Evolutionary conservation across 148 eudicot species (phyloP).

Genomic region (Vaccinium darrowii): DNA sequence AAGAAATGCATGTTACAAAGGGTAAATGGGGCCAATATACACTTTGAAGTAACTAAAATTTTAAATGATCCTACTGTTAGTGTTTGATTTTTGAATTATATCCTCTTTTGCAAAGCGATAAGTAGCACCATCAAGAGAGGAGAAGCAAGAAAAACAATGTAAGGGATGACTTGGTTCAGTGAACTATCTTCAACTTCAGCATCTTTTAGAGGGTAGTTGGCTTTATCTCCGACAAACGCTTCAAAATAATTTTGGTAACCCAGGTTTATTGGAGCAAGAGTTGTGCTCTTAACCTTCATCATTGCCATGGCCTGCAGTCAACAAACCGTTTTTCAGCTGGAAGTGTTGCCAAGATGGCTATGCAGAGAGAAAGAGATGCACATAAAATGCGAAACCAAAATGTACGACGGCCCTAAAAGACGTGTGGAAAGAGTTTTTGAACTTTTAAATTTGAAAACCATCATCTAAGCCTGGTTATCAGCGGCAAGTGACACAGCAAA

Average conservation of each 20-base stretch:
- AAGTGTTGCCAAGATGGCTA: not conserved
- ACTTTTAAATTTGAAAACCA: not conserved
- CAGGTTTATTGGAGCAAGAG: slow-evolving; percentile 34
- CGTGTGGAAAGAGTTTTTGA: not conserved
- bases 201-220: slow-evolving; percentile 27
- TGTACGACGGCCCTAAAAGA: not conserved
- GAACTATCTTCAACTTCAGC: slow-evolving; percentile 45
- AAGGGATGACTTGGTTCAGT: slow-evolving; percentile 50
- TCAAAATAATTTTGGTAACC: slow-evolving; percentile 75
- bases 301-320: slow-evolving; percentile 88
- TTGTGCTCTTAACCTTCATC: slow-evolving; percentile 58
- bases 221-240: slow-evolving; percentile 66
- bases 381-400: not conserved
- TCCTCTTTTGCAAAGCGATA: slow-evolving; percentile 47
- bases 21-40: not conserved
- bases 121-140: slow-evolving; percentile 68
- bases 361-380: not conserved
- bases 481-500: not conserved
- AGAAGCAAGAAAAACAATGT: slow-evolving; percentile 56
- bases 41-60: not conserved
- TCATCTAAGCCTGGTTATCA: not conserved
- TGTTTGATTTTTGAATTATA: slow-evolving; percentile 14
- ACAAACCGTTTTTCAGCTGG: not conserved
- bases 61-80: not conserved
- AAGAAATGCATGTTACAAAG: not conserved